Percentiles rank a stretch among this genome's conserved stretches.
Evolutionary conservation across 139 green algal species (phyloP).

Genomic region (Nannochloris sp.): DNA sequence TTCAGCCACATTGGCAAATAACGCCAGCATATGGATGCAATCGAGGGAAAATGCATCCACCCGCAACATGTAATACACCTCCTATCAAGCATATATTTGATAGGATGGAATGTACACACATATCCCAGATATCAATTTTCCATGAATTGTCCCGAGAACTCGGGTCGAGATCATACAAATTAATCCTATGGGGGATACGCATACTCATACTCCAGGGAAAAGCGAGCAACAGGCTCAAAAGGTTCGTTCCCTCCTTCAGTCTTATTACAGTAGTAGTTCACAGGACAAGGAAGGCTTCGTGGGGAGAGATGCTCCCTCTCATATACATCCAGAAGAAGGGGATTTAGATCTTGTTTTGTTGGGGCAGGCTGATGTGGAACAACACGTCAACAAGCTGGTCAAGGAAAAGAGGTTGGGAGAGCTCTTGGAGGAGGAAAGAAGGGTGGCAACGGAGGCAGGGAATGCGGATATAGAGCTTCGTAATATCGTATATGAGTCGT

Average conservation of each 20-base stretch:
- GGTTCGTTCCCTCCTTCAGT: slow-evolving; percentile 52
- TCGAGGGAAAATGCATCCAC: too few species aligned
- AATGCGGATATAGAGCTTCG: slow-evolving; percentile 92
- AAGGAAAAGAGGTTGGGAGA: slow-evolving; percentile 20
- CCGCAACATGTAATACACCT: too few species aligned
- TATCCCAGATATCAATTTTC: too few species aligned
- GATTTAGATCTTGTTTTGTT: too few species aligned
- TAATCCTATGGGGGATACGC: too few species aligned
- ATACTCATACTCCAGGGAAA: neutral
- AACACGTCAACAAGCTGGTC: slow-evolving; percentile 15
- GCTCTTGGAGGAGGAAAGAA: slow-evolving; percentile 52
- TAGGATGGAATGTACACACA: too few species aligned
- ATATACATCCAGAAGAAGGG: too few species aligned
- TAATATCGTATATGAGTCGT: slow-evolving; percentile 97
- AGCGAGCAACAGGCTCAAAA: slow-evolving; percentile 21
- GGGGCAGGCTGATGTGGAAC: slow-evolving; percentile 9
- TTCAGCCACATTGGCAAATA: too few species aligned
- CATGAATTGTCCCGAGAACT: too few species aligned
- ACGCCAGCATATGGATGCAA: too few species aligned
- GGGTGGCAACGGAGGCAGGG: slow-evolving; percentile 78
- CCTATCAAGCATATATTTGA: too few species aligned
- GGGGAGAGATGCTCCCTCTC: neutral
- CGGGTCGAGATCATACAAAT: too few species aligned
- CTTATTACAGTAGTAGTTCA: slow-evolving; percentile 51
- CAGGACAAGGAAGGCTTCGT: slow-evolving; percentile 8